These are phyloP conservation scores for Debaryomycetaceae sp. DNA, from an alignment of 1,139 yeast genomes.

Conservation along the genomic window DNA sequence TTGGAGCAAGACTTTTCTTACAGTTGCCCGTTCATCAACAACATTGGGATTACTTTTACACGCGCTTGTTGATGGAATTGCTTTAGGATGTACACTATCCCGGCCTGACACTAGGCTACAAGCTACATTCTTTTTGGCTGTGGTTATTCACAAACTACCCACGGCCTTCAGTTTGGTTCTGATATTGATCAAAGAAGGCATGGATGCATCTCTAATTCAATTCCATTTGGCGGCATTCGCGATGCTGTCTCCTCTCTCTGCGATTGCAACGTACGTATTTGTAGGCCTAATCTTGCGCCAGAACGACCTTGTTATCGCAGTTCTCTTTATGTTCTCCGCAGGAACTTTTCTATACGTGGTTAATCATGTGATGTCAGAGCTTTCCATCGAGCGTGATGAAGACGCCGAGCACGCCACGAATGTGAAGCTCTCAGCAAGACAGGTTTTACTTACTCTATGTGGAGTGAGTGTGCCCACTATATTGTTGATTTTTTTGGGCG, in stretches of 20 bases:
- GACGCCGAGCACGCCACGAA: no score
- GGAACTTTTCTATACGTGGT: conserved; percentile 71
- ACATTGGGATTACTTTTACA: conserved; percentile 59
- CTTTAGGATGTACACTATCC: conserved; percentile 53
- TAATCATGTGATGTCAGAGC: conserved; percentile 45
- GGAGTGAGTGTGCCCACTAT: no score
- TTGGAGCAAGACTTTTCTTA: conserved; percentile 4
- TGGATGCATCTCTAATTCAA: conserved; percentile 18
- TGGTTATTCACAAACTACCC: conserved; percentile 65
- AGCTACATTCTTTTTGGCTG: conserved; percentile 44
- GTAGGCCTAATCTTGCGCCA: conserved; percentile 17
- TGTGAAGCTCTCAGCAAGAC: conserved; percentile 5
- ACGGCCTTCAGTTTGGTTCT: conserved; percentile 62
- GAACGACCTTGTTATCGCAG: conserved; percentile 36
- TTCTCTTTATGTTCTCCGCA: conserved; percentile 48
- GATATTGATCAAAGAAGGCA: conserved; percentile 33
- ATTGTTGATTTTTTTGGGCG: no score
- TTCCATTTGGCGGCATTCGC: conserved; percentile 38
- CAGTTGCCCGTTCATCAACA: conserved; percentile 24
- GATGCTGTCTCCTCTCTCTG: conserved; percentile 41
- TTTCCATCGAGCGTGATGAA: conserved; percentile 5
- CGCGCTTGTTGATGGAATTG: conserved; percentile 65
- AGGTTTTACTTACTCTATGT: conserved; percentile 7
- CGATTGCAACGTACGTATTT: conserved; percentile 34
- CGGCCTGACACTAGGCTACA: conserved; percentile 35